These are phyloP conservation scores for Sporothrix pallida DNA, from an alignment of 2,329 filamentous ascomycete genomes.

Conservation along the genomic window DNA sequence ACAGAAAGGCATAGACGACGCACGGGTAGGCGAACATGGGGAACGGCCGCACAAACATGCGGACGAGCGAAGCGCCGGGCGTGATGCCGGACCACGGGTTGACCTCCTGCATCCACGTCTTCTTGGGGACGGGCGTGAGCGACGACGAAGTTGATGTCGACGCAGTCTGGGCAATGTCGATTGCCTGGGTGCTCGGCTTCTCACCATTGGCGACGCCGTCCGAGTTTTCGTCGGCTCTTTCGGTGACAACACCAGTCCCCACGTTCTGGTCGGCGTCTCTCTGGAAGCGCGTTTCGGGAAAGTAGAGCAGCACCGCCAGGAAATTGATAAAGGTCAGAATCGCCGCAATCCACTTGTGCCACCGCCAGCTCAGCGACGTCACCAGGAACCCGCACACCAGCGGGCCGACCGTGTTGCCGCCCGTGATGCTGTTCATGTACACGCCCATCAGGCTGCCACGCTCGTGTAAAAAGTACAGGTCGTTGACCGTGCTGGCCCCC, in stretches of 20 bases:
- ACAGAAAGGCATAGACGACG: conserved; percentile 44
- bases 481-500: conserved; percentile 46
- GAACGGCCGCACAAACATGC: conserved; percentile 43
- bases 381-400: conserved; percentile 45
- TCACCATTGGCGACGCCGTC: background rate
- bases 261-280: conserved; percentile 39
- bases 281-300: conserved; percentile 44
- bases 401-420: conserved; percentile 44
- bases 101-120: conserved; percentile 41
- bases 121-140: conserved; percentile 35
- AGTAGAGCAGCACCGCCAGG: conserved; percentile 42
- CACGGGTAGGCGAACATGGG: conserved; percentile 44
- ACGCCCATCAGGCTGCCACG: conserved; percentile 44
- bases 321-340: conserved; percentile 43
- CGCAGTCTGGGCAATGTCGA: background rate
- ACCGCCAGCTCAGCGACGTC: conserved; percentile 43
- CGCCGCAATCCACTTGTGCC: conserved; percentile 44
- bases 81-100: conserved; percentile 41
- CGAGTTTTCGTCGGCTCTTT: background rate
- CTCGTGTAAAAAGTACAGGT: conserved; percentile 46
- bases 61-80: conserved; percentile 40
- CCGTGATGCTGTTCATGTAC: conserved; percentile 44
- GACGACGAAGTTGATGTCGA: conserved; percentile 1
- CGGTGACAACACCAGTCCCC: background rate
- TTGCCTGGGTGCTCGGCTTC: too few relatives aligned